Base-by-base conservation (phyloP, 805 yeast species). In the Ogataea degrootiae region DNA sequence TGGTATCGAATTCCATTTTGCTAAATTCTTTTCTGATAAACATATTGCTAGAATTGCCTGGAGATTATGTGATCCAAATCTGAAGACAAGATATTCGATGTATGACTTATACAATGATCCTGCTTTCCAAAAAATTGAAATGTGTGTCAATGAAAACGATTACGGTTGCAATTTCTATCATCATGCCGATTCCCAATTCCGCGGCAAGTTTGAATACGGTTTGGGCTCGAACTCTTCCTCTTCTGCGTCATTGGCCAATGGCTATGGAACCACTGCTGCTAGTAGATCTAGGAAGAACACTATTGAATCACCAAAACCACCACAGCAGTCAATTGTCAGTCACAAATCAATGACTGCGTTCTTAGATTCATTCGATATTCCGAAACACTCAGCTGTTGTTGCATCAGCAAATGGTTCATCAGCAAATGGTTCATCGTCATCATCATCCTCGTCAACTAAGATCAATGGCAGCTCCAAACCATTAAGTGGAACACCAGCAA, bases 1-100 rank as follows among this genome's bases (percentile, higher is more conserved):
- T 1, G 91, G 92, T 12, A 60, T 76, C 5, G 94, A 87, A 58
- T 85, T 80, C 63, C 80, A 77, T 56, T 79, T 79, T 73, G 90
- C 89, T 0, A 75, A 79, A 47, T 80, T 74, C 50, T 85, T 86
- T 63, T 76, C 75, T 33, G 74, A 76, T 39, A 62, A 76, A 0
- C 83, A 83, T 12, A 82, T 84, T 22, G 79, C 90, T 1, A 73
- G 94, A 57, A 80, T 83, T 5, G 90, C 90, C 1, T 86, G 92
- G 91, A 78, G 87, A 61, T 68, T 87, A 45, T 77, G 84, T 55
- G 91, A 86, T 61, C 87, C 89, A 6, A 69, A 78, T 17, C 70
- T 76, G 0, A 59, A 59, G 1, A 70, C 80, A 14, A 72, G 95
- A 50, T 84, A 82, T 60, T 70, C 77, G n/a, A 57, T 87, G 56